Conservation (phyloP, 116 monocot species). For the Papilionanthe hybrid region DNA sequence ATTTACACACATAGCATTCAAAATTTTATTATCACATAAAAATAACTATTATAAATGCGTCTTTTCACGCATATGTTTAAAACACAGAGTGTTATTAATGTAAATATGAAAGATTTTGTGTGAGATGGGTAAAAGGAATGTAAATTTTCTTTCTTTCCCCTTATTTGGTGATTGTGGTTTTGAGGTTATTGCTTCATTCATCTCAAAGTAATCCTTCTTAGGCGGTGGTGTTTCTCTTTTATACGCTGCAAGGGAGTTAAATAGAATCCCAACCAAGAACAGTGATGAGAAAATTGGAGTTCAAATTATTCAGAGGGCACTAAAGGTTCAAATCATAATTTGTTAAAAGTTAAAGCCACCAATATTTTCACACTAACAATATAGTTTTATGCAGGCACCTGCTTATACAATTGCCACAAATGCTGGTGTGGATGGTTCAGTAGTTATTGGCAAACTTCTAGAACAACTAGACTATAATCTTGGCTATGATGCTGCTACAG, state of each 20-base stretch:
- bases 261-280: conserved; percentile 51
- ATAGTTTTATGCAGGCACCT: conserved; percentile 52
- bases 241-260: conserved; percentile 67
- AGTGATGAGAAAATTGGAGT: conserved; percentile 81
- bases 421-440: conserved; percentile 73
- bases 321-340: not conserved
- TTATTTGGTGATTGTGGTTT: not conserved
- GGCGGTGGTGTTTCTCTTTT: conserved; percentile 48
- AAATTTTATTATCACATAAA: no score
- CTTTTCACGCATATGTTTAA: no score
- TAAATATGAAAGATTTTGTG: no score
- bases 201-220: conserved; percentile 9
- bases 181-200: not conserved
- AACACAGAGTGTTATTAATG: no score
- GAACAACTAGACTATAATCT: conserved; percentile 77
- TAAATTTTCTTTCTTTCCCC: not conserved
- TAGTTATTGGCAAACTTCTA: conserved; percentile 69
- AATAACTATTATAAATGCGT: no score
- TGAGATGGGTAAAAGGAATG: no score
- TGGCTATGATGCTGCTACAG: conserved; percentile 92
- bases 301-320: conserved; percentile 38
- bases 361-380: not conserved
- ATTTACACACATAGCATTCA: no score
- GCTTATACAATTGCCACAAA: conserved; percentile 72
- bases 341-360: not conserved